Conservation (phyloP, 352 stramenopile genomes). For the Phytophthora kernoviae region DNA sequence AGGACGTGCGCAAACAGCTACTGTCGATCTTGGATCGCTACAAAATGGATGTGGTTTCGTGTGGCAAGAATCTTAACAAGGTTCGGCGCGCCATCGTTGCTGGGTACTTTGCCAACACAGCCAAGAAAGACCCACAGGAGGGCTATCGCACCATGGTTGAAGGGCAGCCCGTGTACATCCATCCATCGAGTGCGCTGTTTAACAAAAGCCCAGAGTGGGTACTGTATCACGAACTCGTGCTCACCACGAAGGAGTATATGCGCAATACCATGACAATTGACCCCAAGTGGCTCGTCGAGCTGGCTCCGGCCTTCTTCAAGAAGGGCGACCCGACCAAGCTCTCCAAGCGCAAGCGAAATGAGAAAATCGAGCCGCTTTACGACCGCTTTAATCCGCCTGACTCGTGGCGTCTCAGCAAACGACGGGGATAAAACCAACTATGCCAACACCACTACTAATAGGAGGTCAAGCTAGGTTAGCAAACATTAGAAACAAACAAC, state of each 20-base stretch:
- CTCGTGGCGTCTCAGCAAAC: slow-evolving; percentile 96
- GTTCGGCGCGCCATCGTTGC: slow-evolving; percentile 98
- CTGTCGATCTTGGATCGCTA: slow-evolving; percentile 99
- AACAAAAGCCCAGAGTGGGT: slow-evolving; percentile 99
- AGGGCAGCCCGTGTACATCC: slow-evolving; percentile 98
- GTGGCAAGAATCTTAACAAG: slow-evolving; percentile 96
- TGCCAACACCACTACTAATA: not conserved
- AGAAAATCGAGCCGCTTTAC: slow-evolving; percentile 99
- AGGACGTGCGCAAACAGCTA: slow-evolving; percentile 99
- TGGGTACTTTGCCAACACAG: slow-evolving; percentile 99
- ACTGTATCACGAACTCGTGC: slow-evolving; percentile 98
- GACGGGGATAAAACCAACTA: slow-evolving; percentile 79
- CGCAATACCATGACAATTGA: slow-evolving; percentile 99
- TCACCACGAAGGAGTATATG: slow-evolving; percentile 99
- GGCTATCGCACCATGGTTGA: slow-evolving; percentile 99
- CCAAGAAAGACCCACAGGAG: slow-evolving; percentile 99
- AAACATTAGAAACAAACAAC: slow-evolving; percentile 9
- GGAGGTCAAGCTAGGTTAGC: not conserved
- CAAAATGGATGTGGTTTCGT: slow-evolving; percentile 97
- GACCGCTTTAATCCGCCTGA: slow-evolving; percentile 98
- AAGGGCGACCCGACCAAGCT: slow-evolving; percentile 98
- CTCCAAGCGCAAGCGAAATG: slow-evolving; percentile 97
- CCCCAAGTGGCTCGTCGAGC: slow-evolving; percentile 98
- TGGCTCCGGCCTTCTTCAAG: slow-evolving; percentile 97
- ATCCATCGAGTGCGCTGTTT: slow-evolving; percentile 97